phyloP scores from a whole-genome alignment of 1,284 basidiomycete species.

The Ceratobasidium sp. region DNA sequence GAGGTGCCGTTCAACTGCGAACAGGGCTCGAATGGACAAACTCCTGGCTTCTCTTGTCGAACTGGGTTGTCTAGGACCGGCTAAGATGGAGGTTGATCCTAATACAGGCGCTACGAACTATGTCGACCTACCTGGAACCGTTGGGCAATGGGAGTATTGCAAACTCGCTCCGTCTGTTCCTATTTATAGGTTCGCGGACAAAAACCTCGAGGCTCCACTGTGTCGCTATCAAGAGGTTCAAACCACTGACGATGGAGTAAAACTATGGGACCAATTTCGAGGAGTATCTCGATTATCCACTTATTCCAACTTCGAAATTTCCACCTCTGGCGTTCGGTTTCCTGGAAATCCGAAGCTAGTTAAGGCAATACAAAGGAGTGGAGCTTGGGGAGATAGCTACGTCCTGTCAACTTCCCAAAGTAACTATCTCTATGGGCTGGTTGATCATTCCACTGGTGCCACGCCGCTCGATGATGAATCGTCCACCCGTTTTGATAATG shows the following conservation, averaged over 20 bases:
- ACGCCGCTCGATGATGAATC: conserved; percentile 65
- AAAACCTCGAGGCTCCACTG: conserved; percentile 64
- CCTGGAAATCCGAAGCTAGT: conserved; percentile 17
- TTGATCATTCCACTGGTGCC: conserved; percentile 59
- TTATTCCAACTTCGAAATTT: not conserved
- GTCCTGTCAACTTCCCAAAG: conserved; percentile 74
- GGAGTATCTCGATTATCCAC: conserved; percentile 57
- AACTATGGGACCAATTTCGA: conserved; percentile 71
- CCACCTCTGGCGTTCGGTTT: not conserved
- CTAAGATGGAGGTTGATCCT: not conserved
- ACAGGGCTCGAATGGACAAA: conserved; percentile 4
- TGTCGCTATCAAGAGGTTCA: conserved; percentile 63
- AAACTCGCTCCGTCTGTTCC: conserved; percentile 39
- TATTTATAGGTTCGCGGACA: conserved; percentile 50
- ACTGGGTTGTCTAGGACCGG: conserved; percentile 24
- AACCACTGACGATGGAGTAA: conserved; percentile 58
- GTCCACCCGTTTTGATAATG: conserved; percentile 46
- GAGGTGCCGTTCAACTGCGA: conserved; percentile 16
- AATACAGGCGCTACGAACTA: not conserved
- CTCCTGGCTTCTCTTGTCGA: conserved; percentile 8
- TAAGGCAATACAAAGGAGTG: conserved; percentile 26
- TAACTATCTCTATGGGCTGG: conserved; percentile 64
- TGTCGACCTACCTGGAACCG: not conserved
- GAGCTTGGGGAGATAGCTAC: conserved; percentile 71
- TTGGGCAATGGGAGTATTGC: conserved; percentile 18